Evolutionary conservation across 108 stramenopile genomes (phyloP), one percentile per base, ranked within the genome.

Genomic region (Craspedostauros australis): DNA sequence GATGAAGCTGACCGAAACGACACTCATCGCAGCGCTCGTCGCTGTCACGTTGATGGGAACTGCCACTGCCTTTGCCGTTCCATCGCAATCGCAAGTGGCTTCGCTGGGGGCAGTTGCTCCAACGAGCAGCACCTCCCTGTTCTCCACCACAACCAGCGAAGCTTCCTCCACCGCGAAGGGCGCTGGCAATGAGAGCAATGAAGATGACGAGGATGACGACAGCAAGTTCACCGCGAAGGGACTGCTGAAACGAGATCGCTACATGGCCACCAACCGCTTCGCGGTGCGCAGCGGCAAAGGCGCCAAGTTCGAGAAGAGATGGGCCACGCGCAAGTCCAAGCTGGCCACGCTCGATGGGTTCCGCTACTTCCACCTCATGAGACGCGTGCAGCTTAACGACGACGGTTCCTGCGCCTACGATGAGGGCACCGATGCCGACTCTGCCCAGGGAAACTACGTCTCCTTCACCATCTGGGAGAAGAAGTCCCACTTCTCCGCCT

Each of bases 351-450:
- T 94, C 15, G 67, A 75, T 6, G 93, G 93, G 34, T 94, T 94
- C 64, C 57, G 55, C n/a, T 91, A 89, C 54, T 94, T 94, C 69
- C 80, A 86, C 49, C 50, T 94, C 31, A 85, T 94, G 86, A 59
- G 87, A 27, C 47, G 87, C 14, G 88, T 88, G 1, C 52, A 36
- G 0, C 32, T 81, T 11, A 68, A 84, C 0, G 59, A 73, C 14
- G 73, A 66, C 15, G 72, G 55, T 5, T 60, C 54, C 21, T 5
- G 25, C 0, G 39, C 32, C 1, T 79, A 79, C 47, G 56, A 61
- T 18, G 63, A 52, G 24, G 66, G 60, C 2, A 27, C 43, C 16
- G 31, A 33, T 4, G 54, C 73, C 16, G 64, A 55, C 8, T 53
- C 44, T 0, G 29, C 54, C 5, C 41, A 54, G 27, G 84, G 81